Base-by-base conservation (phyloP, 768 basidiomycete genomes). In the Sarcomyxa edulis region DNA sequence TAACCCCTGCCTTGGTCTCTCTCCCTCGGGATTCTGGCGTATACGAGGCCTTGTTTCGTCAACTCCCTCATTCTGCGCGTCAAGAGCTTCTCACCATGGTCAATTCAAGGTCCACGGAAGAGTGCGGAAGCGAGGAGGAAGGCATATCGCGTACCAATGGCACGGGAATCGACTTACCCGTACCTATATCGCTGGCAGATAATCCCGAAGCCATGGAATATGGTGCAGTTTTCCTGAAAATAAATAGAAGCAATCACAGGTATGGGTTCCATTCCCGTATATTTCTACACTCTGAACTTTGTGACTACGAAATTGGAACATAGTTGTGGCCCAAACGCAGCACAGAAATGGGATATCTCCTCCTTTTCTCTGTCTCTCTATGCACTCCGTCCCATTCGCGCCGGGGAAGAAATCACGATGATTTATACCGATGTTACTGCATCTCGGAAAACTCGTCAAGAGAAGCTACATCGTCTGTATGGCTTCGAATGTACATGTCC, bases 191-290 rank as follows among this genome's bases (percentile, higher is more conserved):
- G 10, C 47, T 47, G 11, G 44, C 41, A 2, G 38, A 46, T 0
- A 40, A 49, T 30, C 46, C 52, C 2, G 57, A 59, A 35, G 39
- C 59, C n/a, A 33, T 51, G 3, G 53, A 49, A 3, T 60, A 69
- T 41, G 54, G 60, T 2, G 67, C 47, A 3, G 34, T 70, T 1
- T 70, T 69, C 33, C 43, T 65, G 18, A 50, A 59, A 29, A 51
- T 56, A 2, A 62, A 63, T 32, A 46, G 59, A 8, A 65, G 62
- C 25, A 67, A 69, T 36, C 68, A 70, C 43, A 68, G 67, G 68
- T 68, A 33, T 34, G 55, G 8, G 9, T 15, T 6, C 15, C 33
- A 32, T 8, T 28, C n/a, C 33, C 21, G 35, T 14, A 35, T 29
- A 3, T 25, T 26, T 16, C 6, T 18, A 8, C 7, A 18, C 12